phyloP scores from a whole-genome alignment of 352 stramenopile genomes.

The Phytophthora podocarpi region DNA sequence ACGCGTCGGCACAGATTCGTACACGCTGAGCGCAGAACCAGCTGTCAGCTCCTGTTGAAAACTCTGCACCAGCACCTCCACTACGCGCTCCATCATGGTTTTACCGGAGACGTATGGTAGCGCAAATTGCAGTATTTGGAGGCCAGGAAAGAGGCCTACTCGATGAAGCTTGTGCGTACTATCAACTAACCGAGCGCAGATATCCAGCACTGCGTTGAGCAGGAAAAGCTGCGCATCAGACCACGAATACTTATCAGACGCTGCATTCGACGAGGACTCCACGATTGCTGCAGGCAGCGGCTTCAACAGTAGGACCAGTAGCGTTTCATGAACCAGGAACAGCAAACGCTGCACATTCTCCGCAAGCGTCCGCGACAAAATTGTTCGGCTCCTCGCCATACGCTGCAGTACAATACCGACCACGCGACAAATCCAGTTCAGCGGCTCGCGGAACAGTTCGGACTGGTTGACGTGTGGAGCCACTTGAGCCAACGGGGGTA shows the following conservation, averaged over 20 bases:
- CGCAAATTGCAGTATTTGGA: slow-evolving; percentile 69
- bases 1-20: slow-evolving; percentile 67
- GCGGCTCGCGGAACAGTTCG: slow-evolving; percentile 45
- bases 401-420: slow-evolving; percentile 77
- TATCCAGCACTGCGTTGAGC: slow-evolving; percentile 73
- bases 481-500: slow-evolving; percentile 34
- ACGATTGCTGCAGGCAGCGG: not conserved
- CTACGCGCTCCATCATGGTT: slow-evolving; percentile 59
- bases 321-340: slow-evolving; percentile 67
- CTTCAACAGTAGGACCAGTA: slow-evolving; percentile 47
- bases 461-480: slow-evolving; percentile 28
- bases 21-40: slow-evolving; percentile 65
- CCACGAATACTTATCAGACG: slow-evolving; percentile 40
- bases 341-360: slow-evolving; percentile 85
- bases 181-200: slow-evolving; percentile 71
- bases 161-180: slow-evolving; percentile 84
- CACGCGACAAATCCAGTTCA: slow-evolving; percentile 74
- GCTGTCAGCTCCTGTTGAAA: slow-evolving; percentile 83
- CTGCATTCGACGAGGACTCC: not conserved
- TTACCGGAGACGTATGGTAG: slow-evolving; percentile 47
- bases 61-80: slow-evolving; percentile 59
- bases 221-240: slow-evolving; percentile 74
- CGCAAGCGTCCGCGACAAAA: slow-evolving; percentile 69
- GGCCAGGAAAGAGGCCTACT: slow-evolving; percentile 62
- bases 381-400: slow-evolving; percentile 76